phyloP scores from a whole-genome alignment of 768 basidiomycete genomes.

The Pisolithus tinctorius region DNA sequence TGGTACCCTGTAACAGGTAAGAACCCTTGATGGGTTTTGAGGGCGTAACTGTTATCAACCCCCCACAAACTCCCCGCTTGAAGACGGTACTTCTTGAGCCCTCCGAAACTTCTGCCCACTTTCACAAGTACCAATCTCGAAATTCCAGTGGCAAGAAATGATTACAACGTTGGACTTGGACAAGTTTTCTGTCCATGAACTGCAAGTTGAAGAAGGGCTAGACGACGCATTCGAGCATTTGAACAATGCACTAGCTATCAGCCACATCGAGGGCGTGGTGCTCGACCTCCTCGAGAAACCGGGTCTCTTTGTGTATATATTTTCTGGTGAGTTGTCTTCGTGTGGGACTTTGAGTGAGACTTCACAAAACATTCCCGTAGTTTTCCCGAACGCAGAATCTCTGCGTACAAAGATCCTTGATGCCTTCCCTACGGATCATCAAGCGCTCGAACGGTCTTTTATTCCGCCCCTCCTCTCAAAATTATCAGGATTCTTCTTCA shows the following conservation, averaged over 20 bases:
- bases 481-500: constrained; percentile 16
- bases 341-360: background rate
- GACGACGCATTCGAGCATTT: background rate
- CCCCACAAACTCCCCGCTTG: background rate
- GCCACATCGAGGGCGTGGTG: background rate
- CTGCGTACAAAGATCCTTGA: constrained; percentile 22
- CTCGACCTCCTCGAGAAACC: constrained; percentile 3
- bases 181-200: background rate
- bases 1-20: background rate
- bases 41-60: background rate
- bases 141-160: background rate
- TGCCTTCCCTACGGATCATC: constrained; percentile 21
- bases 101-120: background rate
- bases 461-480: constrained; percentile 10
- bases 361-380: background rate
- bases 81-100: background rate
- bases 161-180: background rate
- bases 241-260: background rate
- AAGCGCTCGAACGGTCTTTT: constrained; percentile 12
- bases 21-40: background rate
- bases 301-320: constrained; percentile 7
- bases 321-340: constrained; percentile 6
- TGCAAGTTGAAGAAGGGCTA: background rate
- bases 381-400: background rate
- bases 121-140: no score